These are phyloP conservation scores for Phytopythium kandeliae DNA, from an alignment of 352 stramenopile genomes.

Conservation along the genomic window DNA sequence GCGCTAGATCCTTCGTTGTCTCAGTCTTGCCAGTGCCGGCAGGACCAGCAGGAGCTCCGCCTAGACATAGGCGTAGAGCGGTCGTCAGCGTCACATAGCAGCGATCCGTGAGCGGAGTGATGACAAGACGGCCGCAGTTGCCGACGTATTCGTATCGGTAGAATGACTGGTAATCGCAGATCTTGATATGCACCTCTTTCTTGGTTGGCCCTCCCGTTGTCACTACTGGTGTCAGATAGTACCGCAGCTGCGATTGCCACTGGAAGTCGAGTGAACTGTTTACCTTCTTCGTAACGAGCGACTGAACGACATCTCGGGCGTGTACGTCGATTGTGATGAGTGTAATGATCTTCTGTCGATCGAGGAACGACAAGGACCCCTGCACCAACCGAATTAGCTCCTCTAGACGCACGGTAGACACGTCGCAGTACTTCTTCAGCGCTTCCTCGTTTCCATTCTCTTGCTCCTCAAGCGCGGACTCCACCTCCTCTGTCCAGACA, in stretches of 20 bases:
- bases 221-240: slow-evolving; percentile 76
- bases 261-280: slow-evolving; percentile 90
- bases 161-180: slow-evolving; percentile 88
- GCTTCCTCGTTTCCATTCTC: slow-evolving; percentile 94
- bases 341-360: slow-evolving; percentile 94
- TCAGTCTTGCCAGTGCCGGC: no score
- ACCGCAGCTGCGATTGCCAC: slow-evolving; percentile 95
- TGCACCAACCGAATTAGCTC: slow-evolving; percentile 94
- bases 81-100: slow-evolving; percentile 86
- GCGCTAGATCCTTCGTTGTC: slow-evolving; percentile 78
- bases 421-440: slow-evolving; percentile 92
- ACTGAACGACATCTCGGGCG: slow-evolving; percentile 92
- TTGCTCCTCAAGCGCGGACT: slow-evolving; percentile 90
- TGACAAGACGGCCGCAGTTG: slow-evolving; percentile 88
- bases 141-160: slow-evolving; percentile 97
- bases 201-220: slow-evolving; percentile 23
- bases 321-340: slow-evolving; percentile 97
- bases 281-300: slow-evolving; percentile 90
- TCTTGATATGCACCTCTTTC: slow-evolving; percentile 82
- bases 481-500: slow-evolving; percentile 91
- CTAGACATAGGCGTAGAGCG: slow-evolving; percentile 68
- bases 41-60: slow-evolving; percentile 69
- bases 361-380: slow-evolving; percentile 49
- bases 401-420: slow-evolving; percentile 88
- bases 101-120: no score